Conservation (phyloP, 805 yeast species). For the Gaillardinia entomophila region DNA sequence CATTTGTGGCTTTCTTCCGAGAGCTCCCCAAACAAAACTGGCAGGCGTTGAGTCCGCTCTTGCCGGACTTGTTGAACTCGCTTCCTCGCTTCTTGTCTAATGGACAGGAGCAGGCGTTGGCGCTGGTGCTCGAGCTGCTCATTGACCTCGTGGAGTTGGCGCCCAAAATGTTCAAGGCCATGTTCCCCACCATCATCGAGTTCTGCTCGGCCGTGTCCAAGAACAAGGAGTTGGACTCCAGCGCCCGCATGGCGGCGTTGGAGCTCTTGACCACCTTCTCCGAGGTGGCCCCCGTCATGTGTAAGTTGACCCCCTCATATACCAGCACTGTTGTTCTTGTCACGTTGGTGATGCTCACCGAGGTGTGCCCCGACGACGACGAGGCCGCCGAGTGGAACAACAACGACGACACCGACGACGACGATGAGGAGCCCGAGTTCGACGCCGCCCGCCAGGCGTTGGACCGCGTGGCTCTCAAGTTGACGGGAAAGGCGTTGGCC, state of each 20-base stretch:
- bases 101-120: conserved; percentile 76
- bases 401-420: conserved; percentile 69
- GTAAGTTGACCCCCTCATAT: conserved; percentile 71
- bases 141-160: conserved; percentile 90
- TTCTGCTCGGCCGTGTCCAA: conserved; percentile 82
- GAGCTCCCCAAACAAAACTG: conserved; percentile 74
- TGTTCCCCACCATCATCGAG: conserved; percentile 83
- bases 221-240: conserved; percentile 71
- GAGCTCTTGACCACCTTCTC: conserved; percentile 87
- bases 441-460: conserved; percentile 93
- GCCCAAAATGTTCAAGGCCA: conserved; percentile 87
- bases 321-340: conserved; percentile 65
- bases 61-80: conserved; percentile 81
- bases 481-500: conserved; percentile 80
- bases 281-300: conserved; percentile 93
- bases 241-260: conserved; percentile 78
- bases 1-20: conserved; percentile 86
- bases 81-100: conserved; percentile 76
- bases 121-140: conserved; percentile 82
- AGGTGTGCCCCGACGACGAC: conserved; percentile 83
- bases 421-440: conserved; percentile 74
- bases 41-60: conserved; percentile 67
- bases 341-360: conserved; percentile 83
- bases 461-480: conserved; percentile 79
- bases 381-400: conserved; percentile 86